Evolutionary conservation across 2,329 filamentous ascomycete species (phyloP), one percentile per base, ranked within the genome.

Genomic region (Fusarium torreyae): DNA sequence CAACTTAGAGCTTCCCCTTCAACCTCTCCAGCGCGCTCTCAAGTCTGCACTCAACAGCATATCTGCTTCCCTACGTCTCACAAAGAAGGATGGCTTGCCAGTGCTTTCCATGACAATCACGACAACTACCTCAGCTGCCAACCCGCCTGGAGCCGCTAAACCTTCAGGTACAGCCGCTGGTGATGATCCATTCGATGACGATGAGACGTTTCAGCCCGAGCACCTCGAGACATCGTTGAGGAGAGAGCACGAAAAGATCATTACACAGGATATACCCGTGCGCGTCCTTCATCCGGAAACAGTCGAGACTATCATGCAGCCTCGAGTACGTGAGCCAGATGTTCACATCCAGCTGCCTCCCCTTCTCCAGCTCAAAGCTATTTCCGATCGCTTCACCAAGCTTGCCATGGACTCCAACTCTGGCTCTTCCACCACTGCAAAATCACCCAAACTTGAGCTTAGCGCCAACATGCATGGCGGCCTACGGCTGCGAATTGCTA

Each of bases 251-350:
- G 94, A 98, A 78, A 97, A 96, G 67, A 87, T 97, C 73, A 92
- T 99, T 75, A 97, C 94, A 1, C 96, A 99, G 77, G 94, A 98
- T 80, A 92, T 99, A 39, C 96, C 96, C n/a, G 92, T 98, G 43
- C 91, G 94, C 18, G 94, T 99, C 2, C 87, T 99, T 11, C 90
- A 93, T 60, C 90, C 93, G 3, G 89, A 92, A 53, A 91, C 89
- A 0, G 94, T 98, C n/a, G 92, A 96, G 75, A 92, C 90, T n/a
- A 90, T 98, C 66, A 94, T 97, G 82, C 95, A 99, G 81, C 96
- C 96, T 15, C 90, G 91, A 64, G 94, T 94, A 62, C 91, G 93
- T 62, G 94, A 97, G 73, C 94, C 95, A 39, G 96, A 98, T 75
- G 94, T 98, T 4, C 92, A 98, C 80, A 97, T 99, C 76, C 90